Percentiles rank a stretch among this genome's conserved stretches.
Conservation (phyloP, 1,284 basidiomycete species). For the Nidula niveotomentosa region DNA sequence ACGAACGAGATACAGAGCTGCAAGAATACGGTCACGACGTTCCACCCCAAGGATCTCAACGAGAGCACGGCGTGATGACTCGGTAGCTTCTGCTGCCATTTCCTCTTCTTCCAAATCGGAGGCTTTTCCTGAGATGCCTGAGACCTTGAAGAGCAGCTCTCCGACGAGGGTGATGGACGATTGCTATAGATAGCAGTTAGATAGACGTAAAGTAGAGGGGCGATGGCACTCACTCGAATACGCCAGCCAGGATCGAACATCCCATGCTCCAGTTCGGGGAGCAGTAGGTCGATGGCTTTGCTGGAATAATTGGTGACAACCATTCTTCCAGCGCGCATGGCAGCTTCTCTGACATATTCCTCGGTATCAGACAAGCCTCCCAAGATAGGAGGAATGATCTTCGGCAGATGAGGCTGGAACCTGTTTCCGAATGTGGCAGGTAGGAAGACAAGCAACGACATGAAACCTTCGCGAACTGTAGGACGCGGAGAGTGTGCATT, state of each 20-base stretch:
- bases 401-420: conserved; percentile 94
- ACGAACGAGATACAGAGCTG: conserved; percentile 90
- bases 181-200: conserved; percentile 51
- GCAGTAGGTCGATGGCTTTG: conserved; percentile 90
- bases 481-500: conserved; percentile 90
- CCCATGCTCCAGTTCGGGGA: conserved; percentile 94
- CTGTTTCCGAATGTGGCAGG: conserved; percentile 96
- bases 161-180: conserved; percentile 95
- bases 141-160: conserved; percentile 97
- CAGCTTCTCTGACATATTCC: conserved; percentile 94
- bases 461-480: conserved; percentile 97
- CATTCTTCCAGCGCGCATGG: conserved; percentile 99
- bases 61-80: conserved; percentile 83
- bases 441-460: conserved; percentile 95
- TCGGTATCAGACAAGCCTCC: conserved; percentile 92
- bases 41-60: conserved; percentile 89
- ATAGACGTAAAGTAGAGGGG: not conserved
- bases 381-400: conserved; percentile 94
- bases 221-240: conserved; percentile 70
- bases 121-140: conserved; percentile 93
- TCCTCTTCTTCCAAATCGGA: conserved; percentile 78
- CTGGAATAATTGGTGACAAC: conserved; percentile 94
- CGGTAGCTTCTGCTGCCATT: conserved; percentile 68
- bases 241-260: conserved; percentile 97
- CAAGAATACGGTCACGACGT: conserved; percentile 87